A percentile compares a stretch with the other conserved stretches of the same genome.
Evolutionary conservation across 2,329 filamentous ascomycete species (phyloP).

Genomic region (Colletotrichum phormii): DNA sequence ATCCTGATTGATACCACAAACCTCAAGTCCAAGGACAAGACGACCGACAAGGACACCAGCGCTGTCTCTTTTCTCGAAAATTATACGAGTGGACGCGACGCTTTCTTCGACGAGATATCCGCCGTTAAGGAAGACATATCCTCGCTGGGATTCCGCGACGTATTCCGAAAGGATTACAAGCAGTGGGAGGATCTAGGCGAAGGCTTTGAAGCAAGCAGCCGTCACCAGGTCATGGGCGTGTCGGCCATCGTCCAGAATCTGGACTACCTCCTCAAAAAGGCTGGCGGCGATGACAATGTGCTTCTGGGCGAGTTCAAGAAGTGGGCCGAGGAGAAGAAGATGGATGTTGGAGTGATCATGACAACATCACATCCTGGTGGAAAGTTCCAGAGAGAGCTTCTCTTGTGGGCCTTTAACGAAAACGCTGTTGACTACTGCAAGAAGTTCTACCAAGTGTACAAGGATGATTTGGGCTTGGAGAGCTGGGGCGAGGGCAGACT

Average conservation of each 20-base stretch:
- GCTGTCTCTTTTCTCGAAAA: constrained; percentile 70
- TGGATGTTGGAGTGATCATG: constrained; percentile 78
- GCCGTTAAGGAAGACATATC: constrained; percentile 77
- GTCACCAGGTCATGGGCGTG: constrained; percentile 67
- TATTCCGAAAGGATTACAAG: constrained; percentile 88
- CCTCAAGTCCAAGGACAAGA: constrained; percentile 72
- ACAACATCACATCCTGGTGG: constrained; percentile 70
- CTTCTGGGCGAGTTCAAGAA: constrained; percentile 61
- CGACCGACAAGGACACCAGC: constrained; percentile 69
- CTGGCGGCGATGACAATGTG: constrained; percentile 51
- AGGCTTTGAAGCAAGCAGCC: not conserved
- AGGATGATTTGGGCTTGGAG: constrained; percentile 65
- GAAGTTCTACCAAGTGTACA: constrained; percentile 62
- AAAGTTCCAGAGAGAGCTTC: constrained; percentile 72
- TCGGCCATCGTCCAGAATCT: constrained; percentile 71
- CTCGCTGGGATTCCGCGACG: constrained; percentile 69
- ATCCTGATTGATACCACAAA: constrained; percentile 81
- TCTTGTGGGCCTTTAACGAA: constrained; percentile 72
- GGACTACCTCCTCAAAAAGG: constrained; percentile 66
- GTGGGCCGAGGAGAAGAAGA: constrained; percentile 66
- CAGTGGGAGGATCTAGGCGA: constrained; percentile 72
- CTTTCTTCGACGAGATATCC: constrained; percentile 70
- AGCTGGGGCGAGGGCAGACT: constrained; percentile 63
- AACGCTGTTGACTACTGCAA: constrained; percentile 61
- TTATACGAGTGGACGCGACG: constrained; percentile 56